Evolutionary conservation across 257 asterid genomes (phyloP).

Genomic region (Solanum ossicruentum): DNA sequence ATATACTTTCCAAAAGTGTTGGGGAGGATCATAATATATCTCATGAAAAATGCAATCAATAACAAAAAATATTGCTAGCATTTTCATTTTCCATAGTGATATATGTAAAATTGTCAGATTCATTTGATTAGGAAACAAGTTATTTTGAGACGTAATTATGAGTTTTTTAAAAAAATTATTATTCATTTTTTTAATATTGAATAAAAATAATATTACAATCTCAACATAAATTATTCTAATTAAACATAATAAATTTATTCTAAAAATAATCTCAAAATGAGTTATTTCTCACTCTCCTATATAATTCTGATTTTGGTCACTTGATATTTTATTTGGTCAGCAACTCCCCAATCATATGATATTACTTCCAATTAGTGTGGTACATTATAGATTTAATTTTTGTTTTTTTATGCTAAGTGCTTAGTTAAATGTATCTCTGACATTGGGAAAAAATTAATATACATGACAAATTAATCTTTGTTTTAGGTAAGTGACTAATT

Average conservation of each 20-base stretch:
- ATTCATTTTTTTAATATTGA: no score
- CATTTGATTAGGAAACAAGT: background rate
- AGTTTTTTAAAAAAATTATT: background rate
- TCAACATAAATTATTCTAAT: no score
- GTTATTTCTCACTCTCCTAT: no score
- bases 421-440: background rate
- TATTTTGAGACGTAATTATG: background rate
- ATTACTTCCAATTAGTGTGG: background rate
- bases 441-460: background rate
- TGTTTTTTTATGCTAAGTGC: background rate
- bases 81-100: no score
- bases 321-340: no score
- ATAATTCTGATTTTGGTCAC: no score
- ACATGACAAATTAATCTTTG: background rate
- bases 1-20: no score
- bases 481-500: background rate
- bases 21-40: background rate
- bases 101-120: no score
- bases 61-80: no score
- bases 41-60: background rate
- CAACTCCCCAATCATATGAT: background rate
- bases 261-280: no score
- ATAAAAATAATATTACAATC: background rate
- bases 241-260: no score
- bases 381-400: background rate